phyloP scores from a whole-genome alignment of 331 rosid species.

The Stylosanthes scabra region DNA sequence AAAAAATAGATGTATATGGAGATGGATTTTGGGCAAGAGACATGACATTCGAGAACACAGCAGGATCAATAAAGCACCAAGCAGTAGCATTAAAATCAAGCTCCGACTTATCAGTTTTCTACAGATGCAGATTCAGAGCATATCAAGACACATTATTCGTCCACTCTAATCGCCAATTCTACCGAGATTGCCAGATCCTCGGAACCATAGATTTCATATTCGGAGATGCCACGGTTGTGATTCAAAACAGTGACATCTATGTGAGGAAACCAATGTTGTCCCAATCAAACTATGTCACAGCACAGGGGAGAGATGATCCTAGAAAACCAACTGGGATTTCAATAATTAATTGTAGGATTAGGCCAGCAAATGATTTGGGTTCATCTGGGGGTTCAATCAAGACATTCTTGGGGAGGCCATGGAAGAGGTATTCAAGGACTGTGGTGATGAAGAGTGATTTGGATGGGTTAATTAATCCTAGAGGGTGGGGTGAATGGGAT shows the following conservation, averaged over 20 bases:
- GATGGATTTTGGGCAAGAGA: conserved; percentile 37
- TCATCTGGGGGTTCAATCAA: background rate
- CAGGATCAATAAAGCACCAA: conserved; percentile 36
- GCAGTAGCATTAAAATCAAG: conserved; percentile 67
- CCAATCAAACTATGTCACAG: conserved; percentile 67
- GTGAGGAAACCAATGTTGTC: conserved; percentile 53
- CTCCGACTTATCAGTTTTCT: conserved; percentile 60
- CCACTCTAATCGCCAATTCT: conserved; percentile 70
- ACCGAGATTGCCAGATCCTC: conserved; percentile 56
- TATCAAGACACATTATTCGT: conserved; percentile 75
- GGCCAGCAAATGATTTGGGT: conserved; percentile 25
- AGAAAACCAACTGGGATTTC: conserved; percentile 48
- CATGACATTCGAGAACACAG: conserved; percentile 24
- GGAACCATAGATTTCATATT: conserved; percentile 75
- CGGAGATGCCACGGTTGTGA: conserved; percentile 51
- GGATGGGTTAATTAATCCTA: conserved; percentile 58
- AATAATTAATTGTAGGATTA: conserved; percentile 44
- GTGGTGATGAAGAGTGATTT: conserved; percentile 59
- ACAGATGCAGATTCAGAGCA: conserved; percentile 56
- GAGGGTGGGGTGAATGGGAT: conserved; percentile 58
- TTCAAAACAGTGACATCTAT: conserved; percentile 72
- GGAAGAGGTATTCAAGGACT: conserved; percentile 69
- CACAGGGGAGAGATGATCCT: conserved; percentile 58
- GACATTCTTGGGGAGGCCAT: conserved; percentile 67
- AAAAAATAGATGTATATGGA: background rate